Evolutionary conservation across 495 filamentous ascomycete species (phyloP).

Genomic region (Hypoxylon lienhwacheense): DNA sequence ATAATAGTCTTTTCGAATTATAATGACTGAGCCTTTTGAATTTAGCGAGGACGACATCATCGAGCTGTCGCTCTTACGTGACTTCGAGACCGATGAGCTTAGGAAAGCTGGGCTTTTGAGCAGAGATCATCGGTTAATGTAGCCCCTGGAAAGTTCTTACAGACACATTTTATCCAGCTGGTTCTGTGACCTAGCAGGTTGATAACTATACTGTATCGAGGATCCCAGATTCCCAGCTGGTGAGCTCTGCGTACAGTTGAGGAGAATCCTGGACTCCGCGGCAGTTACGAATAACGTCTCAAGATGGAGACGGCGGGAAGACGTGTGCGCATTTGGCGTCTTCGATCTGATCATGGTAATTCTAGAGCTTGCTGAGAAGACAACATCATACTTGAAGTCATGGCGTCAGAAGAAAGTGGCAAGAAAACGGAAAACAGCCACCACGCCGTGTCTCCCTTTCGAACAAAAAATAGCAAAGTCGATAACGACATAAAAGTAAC

Average conservation of each 20-base stretch:
- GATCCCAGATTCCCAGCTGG: constrained; percentile 21
- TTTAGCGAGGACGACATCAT: constrained; percentile 31
- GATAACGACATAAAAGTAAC: constrained; percentile 20
- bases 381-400: constrained; percentile 12
- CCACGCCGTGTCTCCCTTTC: constrained; percentile 4
- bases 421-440: neutral
- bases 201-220: constrained; percentile 32
- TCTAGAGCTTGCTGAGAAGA: constrained; percentile 22
- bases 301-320: constrained; percentile 22
- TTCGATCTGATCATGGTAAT: constrained; percentile 27
- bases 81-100: constrained; percentile 34
- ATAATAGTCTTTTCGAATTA: neutral
- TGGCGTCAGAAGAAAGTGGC: constrained; percentile 9
- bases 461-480: constrained; percentile 15
- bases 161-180: constrained; percentile 30
- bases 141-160: constrained; percentile 29
- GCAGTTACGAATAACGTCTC: constrained; percentile 23
- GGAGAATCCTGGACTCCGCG: constrained; percentile 3
- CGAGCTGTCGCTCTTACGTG: constrained; percentile 34
- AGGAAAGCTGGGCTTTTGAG: constrained; percentile 21
- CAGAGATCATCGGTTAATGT: constrained; percentile 8
- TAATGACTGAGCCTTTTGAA: constrained; percentile 7
- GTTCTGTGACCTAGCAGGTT: constrained; percentile 23
- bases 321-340: constrained; percentile 17
- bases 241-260: constrained; percentile 28